Evolutionary conservation across 495 filamentous ascomycete species (phyloP).

Genomic region (Penicillium bovifimosum): DNA sequence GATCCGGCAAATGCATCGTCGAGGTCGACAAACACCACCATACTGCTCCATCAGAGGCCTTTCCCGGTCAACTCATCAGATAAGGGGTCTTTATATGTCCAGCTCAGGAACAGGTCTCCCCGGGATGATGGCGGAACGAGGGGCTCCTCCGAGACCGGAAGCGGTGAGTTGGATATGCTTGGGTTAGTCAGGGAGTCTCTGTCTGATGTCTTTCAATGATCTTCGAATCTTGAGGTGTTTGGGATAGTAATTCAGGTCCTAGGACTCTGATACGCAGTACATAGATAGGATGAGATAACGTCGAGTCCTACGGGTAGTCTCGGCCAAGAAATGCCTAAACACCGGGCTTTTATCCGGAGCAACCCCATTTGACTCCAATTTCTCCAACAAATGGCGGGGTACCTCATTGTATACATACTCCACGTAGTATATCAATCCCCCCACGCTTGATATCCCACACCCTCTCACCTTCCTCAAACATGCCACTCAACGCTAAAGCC

Average conservation of each 20-base stretch:
- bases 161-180: neutral
- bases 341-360: no score
- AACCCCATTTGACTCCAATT: no score
- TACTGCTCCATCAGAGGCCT: slow-evolving; percentile 30
- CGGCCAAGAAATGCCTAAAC: no score
- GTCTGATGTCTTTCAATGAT: no score
- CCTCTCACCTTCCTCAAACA: slow-evolving; percentile 14
- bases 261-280: no score
- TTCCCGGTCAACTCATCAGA: slow-evolving; percentile 22
- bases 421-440: no score
- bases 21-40: slow-evolving; percentile 46
- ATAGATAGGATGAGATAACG: no score
- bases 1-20: slow-evolving; percentile 31
- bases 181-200: no score
- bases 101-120: neutral
- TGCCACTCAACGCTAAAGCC: slow-evolving; percentile 55
- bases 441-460: neutral
- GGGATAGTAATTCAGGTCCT: no score
- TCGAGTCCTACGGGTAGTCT: no score
- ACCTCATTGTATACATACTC: no score
- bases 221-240: no score
- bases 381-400: neutral
- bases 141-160: slow-evolving; percentile 28
- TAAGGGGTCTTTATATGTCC: slow-evolving; percentile 17
- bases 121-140: slow-evolving; percentile 26